Conservation (phyloP, 495 filamentous ascomycete genomes). For the Parachaetomium inaequale region DNA sequence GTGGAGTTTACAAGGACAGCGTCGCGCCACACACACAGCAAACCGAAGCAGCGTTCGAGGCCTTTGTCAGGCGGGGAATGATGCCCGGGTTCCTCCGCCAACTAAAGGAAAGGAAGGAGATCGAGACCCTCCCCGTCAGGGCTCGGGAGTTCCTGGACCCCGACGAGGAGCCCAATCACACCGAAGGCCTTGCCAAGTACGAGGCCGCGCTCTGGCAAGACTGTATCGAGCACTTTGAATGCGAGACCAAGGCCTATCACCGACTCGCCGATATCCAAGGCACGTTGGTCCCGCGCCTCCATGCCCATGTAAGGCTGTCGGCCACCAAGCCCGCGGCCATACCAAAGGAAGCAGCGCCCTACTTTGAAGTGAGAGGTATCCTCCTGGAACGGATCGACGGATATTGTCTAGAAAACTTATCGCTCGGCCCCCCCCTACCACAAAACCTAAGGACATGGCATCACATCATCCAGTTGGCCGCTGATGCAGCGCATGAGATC, state of each 20-base stretch:
- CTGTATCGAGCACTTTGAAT: constrained; percentile 13
- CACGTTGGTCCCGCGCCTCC: neutral
- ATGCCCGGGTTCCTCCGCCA: constrained; percentile 12
- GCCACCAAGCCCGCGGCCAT: constrained; percentile 6
- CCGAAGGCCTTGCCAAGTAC: constrained; percentile 15
- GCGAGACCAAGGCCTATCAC: constrained; percentile 13
- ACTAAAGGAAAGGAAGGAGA: constrained; percentile 4
- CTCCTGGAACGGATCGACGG: constrained; percentile 10
- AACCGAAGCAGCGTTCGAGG: constrained; percentile 8
- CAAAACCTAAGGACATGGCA: constrained; percentile 8
- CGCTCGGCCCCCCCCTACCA: constrained; percentile 3
- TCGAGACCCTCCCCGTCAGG: neutral
- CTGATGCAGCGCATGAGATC: constrained; percentile 10
- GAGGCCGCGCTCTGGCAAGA: constrained; percentile 9
- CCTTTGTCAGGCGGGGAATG: constrained; percentile 13
- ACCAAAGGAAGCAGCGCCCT: constrained; percentile 2
- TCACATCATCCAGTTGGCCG: constrained; percentile 9
- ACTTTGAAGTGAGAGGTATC: constrained; percentile 14
- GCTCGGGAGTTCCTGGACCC: constrained; percentile 10
- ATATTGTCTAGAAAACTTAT: constrained; percentile 8
- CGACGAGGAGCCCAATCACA: constrained; percentile 2
- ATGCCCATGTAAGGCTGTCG: constrained; percentile 7
- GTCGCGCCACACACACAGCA: constrained; percentile 3
- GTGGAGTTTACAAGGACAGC: neutral
- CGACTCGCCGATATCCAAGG: constrained; percentile 11